Base-by-base conservation (phyloP, 495 filamentous ascomycete species). In the Bacidia rubella region DNA sequence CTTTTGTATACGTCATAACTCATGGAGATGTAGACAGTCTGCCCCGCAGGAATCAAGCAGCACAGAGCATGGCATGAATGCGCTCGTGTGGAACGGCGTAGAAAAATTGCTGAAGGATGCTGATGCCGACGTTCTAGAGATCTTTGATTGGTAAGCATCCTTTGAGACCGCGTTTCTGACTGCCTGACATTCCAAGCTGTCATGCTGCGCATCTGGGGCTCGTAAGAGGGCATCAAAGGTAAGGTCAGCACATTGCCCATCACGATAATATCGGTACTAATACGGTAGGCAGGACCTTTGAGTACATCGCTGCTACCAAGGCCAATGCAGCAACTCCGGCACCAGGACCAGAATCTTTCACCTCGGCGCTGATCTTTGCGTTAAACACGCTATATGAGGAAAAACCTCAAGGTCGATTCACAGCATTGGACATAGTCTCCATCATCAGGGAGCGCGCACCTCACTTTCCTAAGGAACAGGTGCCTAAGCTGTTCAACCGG, bases 81-180 rank as follows among this genome's bases (percentile, higher is more conserved):
- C 23, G 32, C 23, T 56, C 11, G 29, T 58, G n/a, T 55, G 62
- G 60, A 57, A 61, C 26, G 41, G 57, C 44, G 21, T 58, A 15
- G 58, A 59, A 49, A 35, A 56, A 2, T 22, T 62, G 2, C 49
- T 68, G 24, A 47, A 55, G 24, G 50, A 47, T 7, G 54, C 61
- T 12, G 17, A 26, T n/a, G 54, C 59, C n/a, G 63, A 68, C 41
- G 54, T 64, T 2, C 51, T 68, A 3, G 59, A 60, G 15, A 56
- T 68, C 2, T 64, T 62, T 19, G 64, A 68, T 52, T 65, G 65
- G 52, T 66, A 49, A 2, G 17, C 53, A 12, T 38, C 47, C 20
- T 10, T 35, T 24, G 11, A 24, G 2, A 4, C 25, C 20, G 23
- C 19, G 2, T 15, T 12, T 2, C 2, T 11, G 26, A 17, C 51